phyloP scores from a whole-genome alignment of 2,329 filamentous ascomycete genomes.

The Colletotrichum eleusines region DNA sequence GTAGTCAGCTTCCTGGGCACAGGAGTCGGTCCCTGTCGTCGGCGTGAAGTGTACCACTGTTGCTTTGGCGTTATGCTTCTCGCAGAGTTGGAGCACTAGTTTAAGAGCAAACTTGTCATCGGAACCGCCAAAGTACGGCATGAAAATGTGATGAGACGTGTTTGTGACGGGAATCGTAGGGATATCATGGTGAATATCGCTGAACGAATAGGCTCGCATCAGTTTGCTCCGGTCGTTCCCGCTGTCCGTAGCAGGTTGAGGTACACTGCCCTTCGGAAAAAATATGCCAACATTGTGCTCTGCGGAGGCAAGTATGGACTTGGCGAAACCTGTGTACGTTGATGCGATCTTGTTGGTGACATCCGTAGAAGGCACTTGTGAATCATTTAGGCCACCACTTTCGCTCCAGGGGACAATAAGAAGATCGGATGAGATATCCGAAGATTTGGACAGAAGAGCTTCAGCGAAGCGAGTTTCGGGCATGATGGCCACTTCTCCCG shows the following conservation, averaged over 20 bases:
- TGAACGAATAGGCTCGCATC: constrained; percentile 68
- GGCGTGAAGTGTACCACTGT: constrained; percentile 71
- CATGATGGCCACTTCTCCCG: constrained; percentile 83
- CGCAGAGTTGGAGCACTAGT: constrained; percentile 85
- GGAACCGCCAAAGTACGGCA: constrained; percentile 85
- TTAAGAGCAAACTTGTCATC: constrained; percentile 86
- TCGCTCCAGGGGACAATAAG: constrained; percentile 93
- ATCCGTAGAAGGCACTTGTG: constrained; percentile 31
- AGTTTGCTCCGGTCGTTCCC: constrained; percentile 54
- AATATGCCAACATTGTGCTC: constrained; percentile 81
- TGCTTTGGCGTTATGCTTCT: constrained; percentile 82
- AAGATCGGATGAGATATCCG: constrained; percentile 77
- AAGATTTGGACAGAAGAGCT: constrained; percentile 77
- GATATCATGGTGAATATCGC: constrained; percentile 65
- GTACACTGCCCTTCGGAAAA: constrained; percentile 75
- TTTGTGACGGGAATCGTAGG: constrained; percentile 68
- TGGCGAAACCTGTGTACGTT: constrained; percentile 80
- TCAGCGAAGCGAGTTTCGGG: constrained; percentile 84
- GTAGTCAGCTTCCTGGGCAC: constrained; percentile 33
- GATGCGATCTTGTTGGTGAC: constrained; percentile 52
- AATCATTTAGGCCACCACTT: constrained; percentile 72
- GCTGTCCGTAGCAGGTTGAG: constrained; percentile 54
- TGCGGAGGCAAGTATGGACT: constrained; percentile 71
- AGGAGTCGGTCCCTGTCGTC: constrained; percentile 42
- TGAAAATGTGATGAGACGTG: constrained; percentile 84